These are phyloP conservation scores for Agaricales sp. DNA, from an alignment of 1,284 basidiomycete species.

Conservation along the genomic window DNA sequence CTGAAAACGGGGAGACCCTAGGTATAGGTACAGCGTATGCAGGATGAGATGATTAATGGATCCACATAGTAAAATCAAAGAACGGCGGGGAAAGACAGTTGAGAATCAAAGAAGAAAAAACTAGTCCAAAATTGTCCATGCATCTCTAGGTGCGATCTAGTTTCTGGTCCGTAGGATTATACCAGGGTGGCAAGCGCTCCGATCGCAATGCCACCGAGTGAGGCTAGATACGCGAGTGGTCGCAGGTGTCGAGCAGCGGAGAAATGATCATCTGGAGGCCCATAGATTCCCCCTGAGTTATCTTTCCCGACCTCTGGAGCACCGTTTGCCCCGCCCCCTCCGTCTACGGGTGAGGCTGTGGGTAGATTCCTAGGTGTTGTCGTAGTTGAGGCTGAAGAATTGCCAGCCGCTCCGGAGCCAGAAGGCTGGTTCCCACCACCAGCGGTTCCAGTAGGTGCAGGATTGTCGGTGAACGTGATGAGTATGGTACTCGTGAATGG, in stretches of 20 bases:
- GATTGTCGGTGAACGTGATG: constrained; percentile 28
- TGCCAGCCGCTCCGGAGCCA: no score
- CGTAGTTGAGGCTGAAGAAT: not conserved
- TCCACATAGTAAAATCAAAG: no score
- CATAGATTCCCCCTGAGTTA: not conserved
- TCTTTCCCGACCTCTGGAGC: not conserved
- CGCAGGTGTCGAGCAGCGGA: not conserved
- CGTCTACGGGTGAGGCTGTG: not conserved
- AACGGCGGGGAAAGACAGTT: no score
- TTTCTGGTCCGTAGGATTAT: no score
- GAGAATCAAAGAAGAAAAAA: no score
- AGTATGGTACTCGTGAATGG: constrained; percentile 29
- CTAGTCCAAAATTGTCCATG: no score
- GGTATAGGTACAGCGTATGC: no score
- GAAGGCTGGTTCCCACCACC: constrained; percentile 2
- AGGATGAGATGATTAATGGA: no score
- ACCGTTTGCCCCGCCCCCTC: not conserved
- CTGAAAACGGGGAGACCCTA: no score
- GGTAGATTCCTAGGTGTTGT: not conserved
- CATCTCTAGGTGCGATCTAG: no score
- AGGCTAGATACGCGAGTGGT: not conserved
- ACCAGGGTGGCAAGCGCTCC: not conserved
- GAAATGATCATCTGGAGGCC: not conserved
- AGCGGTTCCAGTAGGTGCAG: constrained; percentile 13
- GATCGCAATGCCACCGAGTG: not conserved